phyloP scores from a whole-genome alignment of 495 filamentous ascomycete species.

The Neurospora sp. region DNA sequence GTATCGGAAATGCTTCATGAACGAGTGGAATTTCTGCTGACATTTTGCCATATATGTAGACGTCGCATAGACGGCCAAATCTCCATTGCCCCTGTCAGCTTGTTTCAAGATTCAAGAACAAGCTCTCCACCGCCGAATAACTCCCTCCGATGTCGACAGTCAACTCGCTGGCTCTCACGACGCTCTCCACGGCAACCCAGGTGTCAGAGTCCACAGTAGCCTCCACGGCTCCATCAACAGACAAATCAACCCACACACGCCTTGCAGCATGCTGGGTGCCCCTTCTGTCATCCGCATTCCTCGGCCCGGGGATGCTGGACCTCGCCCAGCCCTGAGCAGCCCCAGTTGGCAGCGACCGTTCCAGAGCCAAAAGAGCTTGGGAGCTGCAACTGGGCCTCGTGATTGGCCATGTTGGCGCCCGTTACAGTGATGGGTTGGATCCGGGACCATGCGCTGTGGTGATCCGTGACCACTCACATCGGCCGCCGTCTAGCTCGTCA shows the following conservation, averaged over 20 bases:
- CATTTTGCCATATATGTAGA: not conserved
- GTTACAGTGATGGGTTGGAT: conserved; percentile 23
- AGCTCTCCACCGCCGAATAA: not conserved
- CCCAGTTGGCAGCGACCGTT: not conserved
- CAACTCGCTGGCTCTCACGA: not conserved
- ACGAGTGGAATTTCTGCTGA: not conserved
- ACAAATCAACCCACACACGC: not conserved
- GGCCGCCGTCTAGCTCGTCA: not conserved
- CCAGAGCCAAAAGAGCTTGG: conserved; percentile 13
- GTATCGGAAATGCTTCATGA: not conserved
- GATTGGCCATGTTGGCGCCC: conserved; percentile 38
- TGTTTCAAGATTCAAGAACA: not conserved
- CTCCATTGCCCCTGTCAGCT: not conserved
- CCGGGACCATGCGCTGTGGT: conserved; percentile 3
- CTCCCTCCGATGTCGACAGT: not conserved
- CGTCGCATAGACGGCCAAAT: not conserved
- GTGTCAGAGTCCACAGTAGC: conserved; percentile 4
- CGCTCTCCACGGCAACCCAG: not conserved
- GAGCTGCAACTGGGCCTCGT: conserved; percentile 12
- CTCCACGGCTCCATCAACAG: not conserved
- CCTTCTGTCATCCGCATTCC: not conserved
- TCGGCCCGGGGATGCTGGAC: conserved; percentile 5
- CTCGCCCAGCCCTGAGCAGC: not conserved
- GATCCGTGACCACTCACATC: conserved; percentile 9
- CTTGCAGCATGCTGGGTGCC: not conserved